These are phyloP conservation scores for Geranomyces michiganensis DNA, from an alignment of 192 early-diverging fungal genomes.

Conservation along the genomic window DNA sequence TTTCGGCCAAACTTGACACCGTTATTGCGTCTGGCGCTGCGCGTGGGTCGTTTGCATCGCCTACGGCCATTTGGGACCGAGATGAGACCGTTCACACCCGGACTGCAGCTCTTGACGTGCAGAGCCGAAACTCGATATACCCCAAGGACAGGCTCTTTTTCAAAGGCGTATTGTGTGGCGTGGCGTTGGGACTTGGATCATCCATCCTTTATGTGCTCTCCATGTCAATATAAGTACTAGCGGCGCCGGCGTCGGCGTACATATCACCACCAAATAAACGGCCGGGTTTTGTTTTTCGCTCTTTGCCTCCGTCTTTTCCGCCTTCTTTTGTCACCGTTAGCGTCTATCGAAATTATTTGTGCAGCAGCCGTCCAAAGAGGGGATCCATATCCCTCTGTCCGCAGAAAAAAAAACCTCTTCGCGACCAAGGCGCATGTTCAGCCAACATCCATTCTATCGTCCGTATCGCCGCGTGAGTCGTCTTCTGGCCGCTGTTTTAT, in stretches of 20 bases:
- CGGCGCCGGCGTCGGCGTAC: too few relatives aligned
- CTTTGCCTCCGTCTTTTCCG: background rate
- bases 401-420: too few relatives aligned
- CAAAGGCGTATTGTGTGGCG: conserved; percentile 21
- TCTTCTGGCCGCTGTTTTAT: too few relatives aligned
- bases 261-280: background rate
- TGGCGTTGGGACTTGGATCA: conserved; percentile 8
- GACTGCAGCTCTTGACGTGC: background rate
- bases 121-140: background rate
- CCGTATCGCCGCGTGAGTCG: too few relatives aligned
- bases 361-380: too few relatives aligned
- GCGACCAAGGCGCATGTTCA: too few relatives aligned
- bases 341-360: too few relatives aligned
- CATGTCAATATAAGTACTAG: background rate
- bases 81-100: background rate
- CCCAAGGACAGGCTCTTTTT: conserved; percentile 28
- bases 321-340: background rate
- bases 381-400: too few relatives aligned
- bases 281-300: too few relatives aligned
- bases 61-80: background rate
- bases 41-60: background rate
- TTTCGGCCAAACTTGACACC: conserved; percentile 11
- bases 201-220: background rate
- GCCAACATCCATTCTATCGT: too few relatives aligned
- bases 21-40: background rate